phyloP scores from a whole-genome alignment of 108 stramenopile species.

The Nannochloropsis gaditana region DNA sequence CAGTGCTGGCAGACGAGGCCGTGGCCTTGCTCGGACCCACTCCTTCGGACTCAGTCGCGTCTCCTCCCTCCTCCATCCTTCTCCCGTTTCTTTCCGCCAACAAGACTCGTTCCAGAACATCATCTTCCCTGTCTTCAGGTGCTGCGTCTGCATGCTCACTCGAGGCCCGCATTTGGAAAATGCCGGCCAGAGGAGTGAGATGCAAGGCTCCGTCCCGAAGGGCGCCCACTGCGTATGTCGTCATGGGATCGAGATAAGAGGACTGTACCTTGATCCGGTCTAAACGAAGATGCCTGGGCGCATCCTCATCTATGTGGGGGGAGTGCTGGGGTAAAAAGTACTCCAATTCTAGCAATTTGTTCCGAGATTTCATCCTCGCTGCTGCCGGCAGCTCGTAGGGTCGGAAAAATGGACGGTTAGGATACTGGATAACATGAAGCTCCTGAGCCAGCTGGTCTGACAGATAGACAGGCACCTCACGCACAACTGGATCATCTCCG shows the following conservation, averaged over 20 bases:
- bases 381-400: neutral
- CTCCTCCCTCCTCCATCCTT: neutral
- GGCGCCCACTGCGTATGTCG: neutral
- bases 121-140: neutral
- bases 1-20: neutral
- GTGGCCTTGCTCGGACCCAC: neutral
- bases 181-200: neutral
- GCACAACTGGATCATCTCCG: neutral
- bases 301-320: neutral
- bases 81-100: slow-evolving; percentile 2
- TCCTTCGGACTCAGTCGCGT: neutral
- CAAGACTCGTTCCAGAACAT: neutral
- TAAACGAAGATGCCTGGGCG: neutral
- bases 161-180: slow-evolving; percentile 7
- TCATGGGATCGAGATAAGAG: neutral
- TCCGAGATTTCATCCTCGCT: neutral
- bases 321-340: neutral
- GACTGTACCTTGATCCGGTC: neutral
- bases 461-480: slow-evolving; percentile 17
- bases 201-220: neutral
- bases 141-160: slow-evolving; percentile 16
- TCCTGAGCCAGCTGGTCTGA: neutral
- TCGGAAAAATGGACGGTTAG: neutral
- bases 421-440: slow-evolving; percentile 17
- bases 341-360: slow-evolving; percentile 3